A percentile compares a stretch with the other conserved stretches of the same genome.
Conservation (phyloP, 371 early-diverging fungal genomes). For the Apophysomyces sp. region DNA sequence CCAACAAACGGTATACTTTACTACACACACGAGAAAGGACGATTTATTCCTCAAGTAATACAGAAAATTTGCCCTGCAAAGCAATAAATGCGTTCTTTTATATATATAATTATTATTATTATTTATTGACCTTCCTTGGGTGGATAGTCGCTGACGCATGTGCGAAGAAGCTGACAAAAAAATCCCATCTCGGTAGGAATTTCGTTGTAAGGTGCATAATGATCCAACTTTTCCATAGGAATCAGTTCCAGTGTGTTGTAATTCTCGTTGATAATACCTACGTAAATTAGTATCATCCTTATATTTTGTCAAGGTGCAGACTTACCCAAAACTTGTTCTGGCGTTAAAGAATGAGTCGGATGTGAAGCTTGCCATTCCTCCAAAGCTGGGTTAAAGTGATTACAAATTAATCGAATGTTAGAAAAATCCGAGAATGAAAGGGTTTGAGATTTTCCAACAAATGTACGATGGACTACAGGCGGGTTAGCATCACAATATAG, state of each 20-base stretch:
- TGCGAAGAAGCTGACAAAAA: conserved; percentile 50
- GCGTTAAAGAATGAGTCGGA: conserved; percentile 25
- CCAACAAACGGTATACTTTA: conserved; percentile 21
- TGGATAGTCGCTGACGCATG: conserved; percentile 40
- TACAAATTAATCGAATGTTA: conserved; percentile 33
- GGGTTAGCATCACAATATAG: background rate
- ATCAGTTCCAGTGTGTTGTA: conserved; percentile 27
- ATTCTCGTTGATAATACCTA: conserved; percentile 25
- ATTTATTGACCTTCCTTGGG: background rate
- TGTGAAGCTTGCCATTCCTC: conserved; percentile 37
- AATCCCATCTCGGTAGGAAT: conserved; percentile 52
- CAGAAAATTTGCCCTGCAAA: background rate
- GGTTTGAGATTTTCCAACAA: conserved; percentile 23
- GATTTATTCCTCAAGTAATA: background rate
- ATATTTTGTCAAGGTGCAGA: background rate
- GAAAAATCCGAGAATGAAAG: conserved; percentile 25
- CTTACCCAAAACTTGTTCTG: conserved; percentile 44
- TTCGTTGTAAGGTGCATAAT: conserved; percentile 38
- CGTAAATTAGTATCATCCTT: background rate
- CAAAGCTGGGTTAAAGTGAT: conserved; percentile 43
- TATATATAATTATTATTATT: too few species aligned
- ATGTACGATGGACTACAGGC: conserved; percentile 7
- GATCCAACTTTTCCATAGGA: conserved; percentile 25
- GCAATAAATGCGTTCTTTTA: background rate
- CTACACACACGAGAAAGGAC: conserved; percentile 22